Evolutionary conservation across 1,284 basidiomycete genomes (phyloP).

Genomic region (Binderoboletus segoi): DNA sequence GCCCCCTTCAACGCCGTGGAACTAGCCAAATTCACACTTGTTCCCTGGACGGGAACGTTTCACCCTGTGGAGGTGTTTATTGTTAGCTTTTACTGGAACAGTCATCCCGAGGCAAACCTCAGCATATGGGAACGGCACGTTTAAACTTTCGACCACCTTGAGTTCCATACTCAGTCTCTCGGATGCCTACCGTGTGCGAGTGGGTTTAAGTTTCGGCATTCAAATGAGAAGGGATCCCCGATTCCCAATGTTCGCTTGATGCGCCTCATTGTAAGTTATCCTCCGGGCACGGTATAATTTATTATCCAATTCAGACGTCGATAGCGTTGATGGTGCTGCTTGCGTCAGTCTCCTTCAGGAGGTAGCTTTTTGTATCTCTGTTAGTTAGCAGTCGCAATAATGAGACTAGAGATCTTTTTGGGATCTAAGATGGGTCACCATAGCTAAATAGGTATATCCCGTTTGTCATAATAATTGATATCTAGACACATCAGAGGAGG

Average conservation of each 20-base stretch:
- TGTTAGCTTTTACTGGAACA: constrained; percentile 3
- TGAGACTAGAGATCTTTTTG: no score
- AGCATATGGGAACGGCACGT: background rate
- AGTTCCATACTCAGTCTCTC: background rate
- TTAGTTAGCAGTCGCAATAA: no score
- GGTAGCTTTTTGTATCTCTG: no score
- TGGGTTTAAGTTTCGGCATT: background rate
- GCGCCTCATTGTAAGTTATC: background rate
- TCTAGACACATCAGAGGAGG: constrained; percentile 2
- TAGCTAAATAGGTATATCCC: background rate
- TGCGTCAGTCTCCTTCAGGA: background rate
- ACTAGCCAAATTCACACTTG: no score
- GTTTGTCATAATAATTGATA: no score
- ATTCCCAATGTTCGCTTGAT: background rate
- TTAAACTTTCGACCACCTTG: background rate
- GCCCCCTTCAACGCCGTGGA: background rate
- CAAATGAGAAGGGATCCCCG: no score
- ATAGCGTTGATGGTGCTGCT: background rate
- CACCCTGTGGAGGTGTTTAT: background rate
- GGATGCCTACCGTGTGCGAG: background rate
- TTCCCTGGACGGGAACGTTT: background rate
- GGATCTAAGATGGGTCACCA: background rate
- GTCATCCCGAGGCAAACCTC: no score
- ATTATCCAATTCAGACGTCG: background rate
- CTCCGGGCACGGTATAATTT: background rate